A percentile compares a stretch with the other conserved stretches of the same genome.
phyloP scores from a whole-genome alignment of 345 rosid species.

The Eucalyptus cloeziana region DNA sequence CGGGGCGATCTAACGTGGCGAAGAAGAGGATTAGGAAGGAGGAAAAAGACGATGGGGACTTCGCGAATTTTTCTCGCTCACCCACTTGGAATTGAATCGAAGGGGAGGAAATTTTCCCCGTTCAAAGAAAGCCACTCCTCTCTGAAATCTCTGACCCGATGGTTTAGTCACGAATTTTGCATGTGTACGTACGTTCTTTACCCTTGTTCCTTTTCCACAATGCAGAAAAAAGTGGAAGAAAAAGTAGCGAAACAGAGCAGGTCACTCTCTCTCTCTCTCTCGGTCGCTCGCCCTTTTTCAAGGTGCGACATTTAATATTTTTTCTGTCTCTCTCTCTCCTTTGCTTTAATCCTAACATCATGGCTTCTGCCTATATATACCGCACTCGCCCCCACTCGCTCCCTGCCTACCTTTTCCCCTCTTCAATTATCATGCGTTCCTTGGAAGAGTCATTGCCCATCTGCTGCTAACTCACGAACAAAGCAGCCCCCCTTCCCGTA shows the following conservation, averaged over 20 bases:
- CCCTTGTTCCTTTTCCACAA: background rate
- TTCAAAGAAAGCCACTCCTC: background rate
- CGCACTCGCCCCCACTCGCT: background rate
- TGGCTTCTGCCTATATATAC: background rate
- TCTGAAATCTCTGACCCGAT: conserved; percentile 74
- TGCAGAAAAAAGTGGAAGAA: background rate
- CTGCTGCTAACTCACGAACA: background rate
- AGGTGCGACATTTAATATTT: background rate
- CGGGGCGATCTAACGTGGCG: background rate
- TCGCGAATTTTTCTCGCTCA: background rate
- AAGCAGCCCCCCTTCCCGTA: background rate
- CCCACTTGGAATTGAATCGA: conserved; percentile 16
- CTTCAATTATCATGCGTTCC: background rate
- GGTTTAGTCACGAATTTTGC: conserved; percentile 86
- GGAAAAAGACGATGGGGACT: background rate
- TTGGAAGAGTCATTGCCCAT: background rate
- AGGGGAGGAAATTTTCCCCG: background rate
- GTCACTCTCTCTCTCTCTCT: background rate
- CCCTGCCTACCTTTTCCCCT: background rate
- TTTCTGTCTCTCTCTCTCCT: background rate
- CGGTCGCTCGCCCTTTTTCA: conserved; percentile 5
- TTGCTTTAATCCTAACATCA: background rate
- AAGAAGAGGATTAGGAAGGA: background rate
- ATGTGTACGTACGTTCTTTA: conserved; percentile 19
- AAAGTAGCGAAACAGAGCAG: background rate